phyloP scores from a whole-genome alignment of 2,329 filamentous ascomycete species.

The Paecilomyces dactylethromorphus region DNA sequence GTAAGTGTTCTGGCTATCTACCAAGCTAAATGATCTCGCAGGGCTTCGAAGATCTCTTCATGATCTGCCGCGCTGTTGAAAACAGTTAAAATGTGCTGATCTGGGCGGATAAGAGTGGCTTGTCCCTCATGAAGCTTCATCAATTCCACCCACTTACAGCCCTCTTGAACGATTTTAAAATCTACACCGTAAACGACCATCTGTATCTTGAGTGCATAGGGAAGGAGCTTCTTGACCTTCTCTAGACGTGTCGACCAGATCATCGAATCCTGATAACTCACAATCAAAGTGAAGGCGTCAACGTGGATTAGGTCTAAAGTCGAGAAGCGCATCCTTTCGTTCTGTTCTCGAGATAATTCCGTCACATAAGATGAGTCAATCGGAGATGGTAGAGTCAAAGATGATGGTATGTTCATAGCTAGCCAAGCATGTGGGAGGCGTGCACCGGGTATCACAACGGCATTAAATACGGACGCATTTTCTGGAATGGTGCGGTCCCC shows the following conservation, averaged over 20 bases:
- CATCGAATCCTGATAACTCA: constrained; percentile 5
- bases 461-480: constrained; percentile 31
- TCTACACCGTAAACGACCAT: constrained; percentile 10
- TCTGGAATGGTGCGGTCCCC: constrained; percentile 24
- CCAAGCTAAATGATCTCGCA: constrained; percentile 3
- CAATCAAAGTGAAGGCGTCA: constrained; percentile 25
- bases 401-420: not conserved
- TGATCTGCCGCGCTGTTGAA: constrained; percentile 1
- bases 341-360: constrained; percentile 20
- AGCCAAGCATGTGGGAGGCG: constrained; percentile 39
- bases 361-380: constrained; percentile 30
- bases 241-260: constrained; percentile 6
- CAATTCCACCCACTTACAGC: constrained; percentile 14
- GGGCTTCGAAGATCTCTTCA: not conserved
- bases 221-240: not conserved
- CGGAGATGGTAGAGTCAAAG: constrained; percentile 6
- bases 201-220: constrained; percentile 2
- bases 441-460: constrained; percentile 32
- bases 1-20: too few relatives aligned
- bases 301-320: constrained; percentile 30
- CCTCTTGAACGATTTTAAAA: constrained; percentile 16
- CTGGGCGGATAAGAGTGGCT: constrained; percentile 30
- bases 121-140: constrained; percentile 15
- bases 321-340: constrained; percentile 22
- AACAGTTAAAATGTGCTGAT: constrained; percentile 29